Conservation (phyloP, 169 alveolate genomes). For the Plasmodium berghei region DNA sequence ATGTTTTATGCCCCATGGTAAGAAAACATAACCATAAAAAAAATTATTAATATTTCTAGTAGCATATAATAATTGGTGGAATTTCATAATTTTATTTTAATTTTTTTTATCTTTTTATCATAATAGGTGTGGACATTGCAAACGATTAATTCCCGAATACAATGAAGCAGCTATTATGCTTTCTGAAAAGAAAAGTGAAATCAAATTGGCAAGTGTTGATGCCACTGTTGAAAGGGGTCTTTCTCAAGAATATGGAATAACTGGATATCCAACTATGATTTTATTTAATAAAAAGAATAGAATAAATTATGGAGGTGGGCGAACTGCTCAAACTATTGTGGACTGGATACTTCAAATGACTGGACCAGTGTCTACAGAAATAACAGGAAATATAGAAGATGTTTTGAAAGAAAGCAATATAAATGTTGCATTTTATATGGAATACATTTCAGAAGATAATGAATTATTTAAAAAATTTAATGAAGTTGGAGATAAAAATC, state of each 20-base stretch:
- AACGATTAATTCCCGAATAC: constrained; percentile 94
- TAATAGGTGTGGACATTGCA: constrained; percentile 92
- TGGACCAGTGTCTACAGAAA: constrained; percentile 79
- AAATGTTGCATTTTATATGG: constrained; percentile 71
- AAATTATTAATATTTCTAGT: not conserved
- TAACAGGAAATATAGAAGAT: constrained; percentile 75
- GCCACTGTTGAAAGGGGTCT: constrained; percentile 87
- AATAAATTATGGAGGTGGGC: constrained; percentile 81
- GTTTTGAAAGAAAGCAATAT: constrained; percentile 37
- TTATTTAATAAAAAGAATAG: constrained; percentile 88
- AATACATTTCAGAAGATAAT: constrained; percentile 68
- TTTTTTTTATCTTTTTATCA: not conserved
- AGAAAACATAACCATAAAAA: not conserved
- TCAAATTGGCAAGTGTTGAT: constrained; percentile 92
- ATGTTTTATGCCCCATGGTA: constrained; percentile 76
- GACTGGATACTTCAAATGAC: constrained; percentile 81
- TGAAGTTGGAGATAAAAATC: constrained; percentile 79
- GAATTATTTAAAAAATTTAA: constrained; percentile 77
- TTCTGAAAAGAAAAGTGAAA: constrained; percentile 84
- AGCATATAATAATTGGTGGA: too few relatives aligned
- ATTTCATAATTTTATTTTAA: not conserved
- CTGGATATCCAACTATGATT: constrained; percentile 94
- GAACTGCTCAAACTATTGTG: constrained; percentile 82
- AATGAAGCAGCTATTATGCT: constrained; percentile 92
- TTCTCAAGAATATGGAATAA: constrained; percentile 89